Percentiles rank a stretch among this genome's conserved stretches.
Conservation (phyloP, 805 yeast genomes). For the Metschnikowia aberdeeniae region DNA sequence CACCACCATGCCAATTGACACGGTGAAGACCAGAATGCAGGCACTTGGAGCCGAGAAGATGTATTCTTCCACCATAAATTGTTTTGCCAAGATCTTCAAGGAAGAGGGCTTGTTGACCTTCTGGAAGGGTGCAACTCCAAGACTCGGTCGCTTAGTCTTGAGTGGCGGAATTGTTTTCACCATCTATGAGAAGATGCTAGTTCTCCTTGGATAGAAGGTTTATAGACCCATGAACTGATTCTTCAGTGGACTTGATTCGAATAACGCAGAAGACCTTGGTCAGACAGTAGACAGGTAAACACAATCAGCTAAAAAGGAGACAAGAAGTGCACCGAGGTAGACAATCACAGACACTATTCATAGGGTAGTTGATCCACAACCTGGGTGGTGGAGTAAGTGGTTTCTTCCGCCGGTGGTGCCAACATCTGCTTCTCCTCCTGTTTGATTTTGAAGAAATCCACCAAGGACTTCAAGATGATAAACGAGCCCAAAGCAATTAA, state of each 20-base stretch:
- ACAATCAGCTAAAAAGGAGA: no score
- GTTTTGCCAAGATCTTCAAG: slow-evolving; percentile 73
- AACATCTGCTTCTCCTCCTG: slow-evolving; percentile 65
- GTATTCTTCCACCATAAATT: slow-evolving; percentile 74
- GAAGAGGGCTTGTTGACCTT: slow-evolving; percentile 88
- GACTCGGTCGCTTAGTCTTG: slow-evolving; percentile 84
- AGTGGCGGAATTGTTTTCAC: slow-evolving; percentile 98
- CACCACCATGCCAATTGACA: slow-evolving; percentile 92
- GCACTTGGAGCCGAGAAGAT: slow-evolving; percentile 70
- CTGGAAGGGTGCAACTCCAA: slow-evolving; percentile 98
- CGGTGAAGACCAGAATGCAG: slow-evolving; percentile 97
- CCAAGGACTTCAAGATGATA: slow-evolving; percentile 60
- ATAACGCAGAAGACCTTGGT: no score
- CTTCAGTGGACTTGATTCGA: no score
- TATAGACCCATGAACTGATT: no score
- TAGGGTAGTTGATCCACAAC: slow-evolving; percentile 7
- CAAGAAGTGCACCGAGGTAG: no score
- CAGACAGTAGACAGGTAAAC: no score
- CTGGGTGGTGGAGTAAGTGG: slow-evolving; percentile 14
- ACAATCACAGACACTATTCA: background rate
- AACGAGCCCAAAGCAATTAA: slow-evolving; percentile 67
- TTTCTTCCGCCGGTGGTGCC: slow-evolving; percentile 31
- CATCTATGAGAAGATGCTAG: slow-evolving; percentile 85
- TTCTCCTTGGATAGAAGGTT: slow-evolving; percentile 37
- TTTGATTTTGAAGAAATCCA: slow-evolving; percentile 72